Conservation (phyloP, 148 eudicot genomes). For the Silene uniflora region DNA sequence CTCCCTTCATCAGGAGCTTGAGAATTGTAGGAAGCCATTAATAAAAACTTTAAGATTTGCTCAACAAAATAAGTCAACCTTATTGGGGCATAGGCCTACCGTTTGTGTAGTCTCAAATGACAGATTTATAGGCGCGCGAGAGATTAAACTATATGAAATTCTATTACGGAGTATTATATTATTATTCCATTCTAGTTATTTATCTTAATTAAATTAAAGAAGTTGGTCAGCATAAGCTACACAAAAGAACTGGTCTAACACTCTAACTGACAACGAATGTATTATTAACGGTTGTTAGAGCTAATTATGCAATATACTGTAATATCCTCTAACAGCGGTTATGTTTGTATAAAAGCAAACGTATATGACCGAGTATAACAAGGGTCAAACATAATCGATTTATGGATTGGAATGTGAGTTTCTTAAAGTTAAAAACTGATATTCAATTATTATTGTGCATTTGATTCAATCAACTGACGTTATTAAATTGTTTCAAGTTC, state of each 20-base stretch:
- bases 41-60: neutral
- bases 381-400: no score
- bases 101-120: neutral
- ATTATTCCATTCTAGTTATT: neutral
- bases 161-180: no score
- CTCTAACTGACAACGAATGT: no score
- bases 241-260: neutral
- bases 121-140: slow-evolving; percentile 1
- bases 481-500: neutral
- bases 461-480: neutral
- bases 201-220: neutral
- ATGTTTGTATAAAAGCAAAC: no score
- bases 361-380: no score
- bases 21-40: slow-evolving; percentile 17
- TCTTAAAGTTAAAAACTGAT: no score
- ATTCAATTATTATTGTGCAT: no score
- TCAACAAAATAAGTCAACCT: neutral
- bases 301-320: no score
- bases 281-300: no score
- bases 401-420: no score
- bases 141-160: neutral
- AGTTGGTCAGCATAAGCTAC: slow-evolving; percentile 19
- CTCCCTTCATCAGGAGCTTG: slow-evolving; percentile 24
- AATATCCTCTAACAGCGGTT: no score
- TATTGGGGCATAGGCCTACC: neutral